Percentiles rank a stretch among this genome's conserved stretches.
Conservation (phyloP, 768 basidiomycete genomes). For the Phaeotremella skinneri region DNA sequence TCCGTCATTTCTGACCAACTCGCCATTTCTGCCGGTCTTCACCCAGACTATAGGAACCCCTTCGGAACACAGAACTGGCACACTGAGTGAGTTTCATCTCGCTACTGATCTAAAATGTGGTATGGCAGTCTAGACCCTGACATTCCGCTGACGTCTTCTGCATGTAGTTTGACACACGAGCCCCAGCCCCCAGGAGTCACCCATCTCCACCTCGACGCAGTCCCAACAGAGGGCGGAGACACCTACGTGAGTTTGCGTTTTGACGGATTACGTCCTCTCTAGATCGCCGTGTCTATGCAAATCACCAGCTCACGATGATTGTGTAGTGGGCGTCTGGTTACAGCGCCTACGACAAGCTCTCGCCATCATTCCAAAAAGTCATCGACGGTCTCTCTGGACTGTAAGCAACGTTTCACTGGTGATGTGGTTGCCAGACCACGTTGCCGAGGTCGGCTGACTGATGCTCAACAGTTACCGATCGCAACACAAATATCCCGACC, state of each 20-base stretch:
- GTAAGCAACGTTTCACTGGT: background rate
- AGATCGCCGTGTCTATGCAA: background rate
- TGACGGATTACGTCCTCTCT: background rate
- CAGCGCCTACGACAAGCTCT: slow-evolving; percentile 34
- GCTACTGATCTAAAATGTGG: too few relatives aligned
- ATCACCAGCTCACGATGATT: background rate
- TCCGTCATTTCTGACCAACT: slow-evolving; percentile 3
- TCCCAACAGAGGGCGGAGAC: slow-evolving; percentile 17
- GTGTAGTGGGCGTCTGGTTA: slow-evolving; percentile 25
- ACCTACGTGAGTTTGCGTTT: slow-evolving; percentile 9
- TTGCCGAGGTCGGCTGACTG: background rate
- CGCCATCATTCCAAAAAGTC: slow-evolving; percentile 31
- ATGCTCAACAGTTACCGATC: slow-evolving; percentile 20
- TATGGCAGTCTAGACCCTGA: background rate
- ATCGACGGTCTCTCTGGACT: slow-evolving; percentile 31
- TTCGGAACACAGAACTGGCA: slow-evolving; percentile 43
- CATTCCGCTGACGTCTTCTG: background rate
- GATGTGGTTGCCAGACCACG: too few relatives aligned
- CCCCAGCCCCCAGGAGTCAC: slow-evolving; percentile 19
- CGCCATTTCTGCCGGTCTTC: slow-evolving; percentile 15
- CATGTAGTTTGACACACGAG: slow-evolving; percentile 16
- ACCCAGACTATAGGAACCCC: slow-evolving; percentile 70
- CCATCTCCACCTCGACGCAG: slow-evolving; percentile 21
- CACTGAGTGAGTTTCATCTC: slow-evolving; percentile 19
- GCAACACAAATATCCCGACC: slow-evolving; percentile 29